Conservation (phyloP, 306 rosid species). For the Quercus ilex region DNA sequence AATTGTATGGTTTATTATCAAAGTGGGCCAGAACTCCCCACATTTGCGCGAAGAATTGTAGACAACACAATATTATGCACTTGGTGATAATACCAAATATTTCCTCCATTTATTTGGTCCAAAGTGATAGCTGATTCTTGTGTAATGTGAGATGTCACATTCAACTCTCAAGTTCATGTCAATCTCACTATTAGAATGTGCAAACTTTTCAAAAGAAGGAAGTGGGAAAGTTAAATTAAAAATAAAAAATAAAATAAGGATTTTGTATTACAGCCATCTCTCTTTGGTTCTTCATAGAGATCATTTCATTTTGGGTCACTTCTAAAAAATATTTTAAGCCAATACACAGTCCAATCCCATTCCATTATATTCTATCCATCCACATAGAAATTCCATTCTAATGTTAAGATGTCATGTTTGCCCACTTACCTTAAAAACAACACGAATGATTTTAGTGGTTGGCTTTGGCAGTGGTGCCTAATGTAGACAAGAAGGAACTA, state of each 20-base stretch:
- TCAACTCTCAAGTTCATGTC: slow-evolving; percentile 42
- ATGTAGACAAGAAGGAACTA: slow-evolving; percentile 47
- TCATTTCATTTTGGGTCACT: slow-evolving; percentile 25
- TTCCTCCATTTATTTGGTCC: slow-evolving; percentile 32
- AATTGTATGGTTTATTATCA: slow-evolving; percentile 33
- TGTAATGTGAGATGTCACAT: slow-evolving; percentile 36
- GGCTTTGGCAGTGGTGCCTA: slow-evolving; percentile 36
- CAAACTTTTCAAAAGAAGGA: slow-evolving; percentile 32
- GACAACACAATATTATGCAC: slow-evolving; percentile 50
- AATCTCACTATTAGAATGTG: slow-evolving; percentile 14
- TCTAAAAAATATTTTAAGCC: slow-evolving; percentile 18
- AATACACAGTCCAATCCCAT: slow-evolving; percentile 29
- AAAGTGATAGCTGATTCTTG: slow-evolving; percentile 46
- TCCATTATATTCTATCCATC: slow-evolving; percentile 23
- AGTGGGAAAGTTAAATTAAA: background rate
- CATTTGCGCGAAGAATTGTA: slow-evolving; percentile 40
- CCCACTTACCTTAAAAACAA: slow-evolving; percentile 39
- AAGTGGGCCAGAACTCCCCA: slow-evolving; percentile 47
- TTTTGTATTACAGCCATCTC: slow-evolving; percentile 40
- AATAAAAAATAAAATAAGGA: background rate
- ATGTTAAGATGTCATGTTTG: slow-evolving; percentile 36
- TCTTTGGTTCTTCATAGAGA: slow-evolving; percentile 25
- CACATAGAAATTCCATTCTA: slow-evolving; percentile 26
- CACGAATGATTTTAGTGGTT: slow-evolving; percentile 28
- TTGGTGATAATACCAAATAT: slow-evolving; percentile 46